Evolutionary conservation across 2,329 filamentous ascomycete species (phyloP).

Genomic region (Zopfia rhizophila): DNA sequence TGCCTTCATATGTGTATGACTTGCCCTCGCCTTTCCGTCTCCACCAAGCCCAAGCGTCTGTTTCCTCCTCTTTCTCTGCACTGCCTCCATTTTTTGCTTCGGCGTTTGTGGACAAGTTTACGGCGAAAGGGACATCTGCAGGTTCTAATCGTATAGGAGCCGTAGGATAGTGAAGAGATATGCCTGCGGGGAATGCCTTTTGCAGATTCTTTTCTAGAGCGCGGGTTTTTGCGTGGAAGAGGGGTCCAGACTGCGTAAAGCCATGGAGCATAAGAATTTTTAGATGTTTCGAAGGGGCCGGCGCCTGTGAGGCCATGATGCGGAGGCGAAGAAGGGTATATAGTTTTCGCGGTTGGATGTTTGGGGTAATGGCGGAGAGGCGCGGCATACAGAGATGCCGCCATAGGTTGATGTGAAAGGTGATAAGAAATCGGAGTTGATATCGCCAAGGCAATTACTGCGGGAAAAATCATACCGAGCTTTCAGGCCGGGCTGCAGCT

Average conservation of each 20-base stretch:
- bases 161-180: slow-evolving; percentile 60
- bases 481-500: slow-evolving; percentile 1
- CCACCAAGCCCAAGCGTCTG: slow-evolving; percentile 88
- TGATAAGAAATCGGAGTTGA: background rate
- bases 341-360: slow-evolving; percentile 29
- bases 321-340: slow-evolving; percentile 28
- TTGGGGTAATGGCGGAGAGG: slow-evolving; percentile 16
- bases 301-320: slow-evolving; percentile 42
- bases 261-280: slow-evolving; percentile 68
- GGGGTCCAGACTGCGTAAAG: slow-evolving; percentile 87
- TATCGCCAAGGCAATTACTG: no score
- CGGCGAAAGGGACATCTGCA: slow-evolving; percentile 65
- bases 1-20: slow-evolving; percentile 68
- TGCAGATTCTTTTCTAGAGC: slow-evolving; percentile 82
- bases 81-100: slow-evolving; percentile 46
- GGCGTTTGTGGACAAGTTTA: slow-evolving; percentile 29
- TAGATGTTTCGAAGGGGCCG: slow-evolving; percentile 48
- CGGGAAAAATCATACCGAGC: background rate
- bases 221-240: slow-evolving; percentile 90
- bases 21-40: slow-evolving; percentile 70
- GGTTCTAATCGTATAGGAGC: slow-evolving; percentile 55
- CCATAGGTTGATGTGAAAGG: background rate
- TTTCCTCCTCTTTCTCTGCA: slow-evolving; percentile 62
- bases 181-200: slow-evolving; percentile 73
- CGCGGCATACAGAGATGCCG: background rate